A percentile compares a stretch with the other conserved stretches of the same genome.
These are phyloP conservation scores for Penicillium frequentans DNA, from an alignment of 2,329 filamentous ascomycete species.

Conservation along the genomic window DNA sequence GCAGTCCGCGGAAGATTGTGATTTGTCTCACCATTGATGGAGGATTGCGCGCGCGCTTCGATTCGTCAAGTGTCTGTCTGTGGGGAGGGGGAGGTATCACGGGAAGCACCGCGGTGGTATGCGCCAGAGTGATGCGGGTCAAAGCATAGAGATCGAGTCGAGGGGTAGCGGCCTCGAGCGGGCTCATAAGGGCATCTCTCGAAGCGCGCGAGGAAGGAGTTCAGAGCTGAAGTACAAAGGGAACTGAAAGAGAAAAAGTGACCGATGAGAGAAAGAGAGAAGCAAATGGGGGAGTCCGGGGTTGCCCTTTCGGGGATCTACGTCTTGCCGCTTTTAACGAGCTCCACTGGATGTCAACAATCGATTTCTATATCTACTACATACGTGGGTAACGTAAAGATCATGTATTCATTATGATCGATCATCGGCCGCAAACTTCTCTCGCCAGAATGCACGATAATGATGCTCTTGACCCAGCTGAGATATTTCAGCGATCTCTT, in stretches of 20 bases:
- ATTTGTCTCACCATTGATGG: conserved; percentile 16
- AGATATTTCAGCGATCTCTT: conserved; percentile 57
- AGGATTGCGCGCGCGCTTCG: neutral
- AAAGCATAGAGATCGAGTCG: conserved; percentile 20
- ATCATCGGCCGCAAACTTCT: conserved; percentile 50
- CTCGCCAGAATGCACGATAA: conserved; percentile 53
- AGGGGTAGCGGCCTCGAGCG: conserved; percentile 15
- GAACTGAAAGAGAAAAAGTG: neutral
- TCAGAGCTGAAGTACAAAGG: neutral
- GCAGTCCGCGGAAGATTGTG: conserved; percentile 30
- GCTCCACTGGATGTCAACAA: neutral
- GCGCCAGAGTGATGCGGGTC: conserved; percentile 12
- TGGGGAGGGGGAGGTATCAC: conserved; percentile 14
- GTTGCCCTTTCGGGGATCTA: conserved; percentile 9
- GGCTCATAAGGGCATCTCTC: conserved; percentile 18
- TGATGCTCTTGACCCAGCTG: conserved; percentile 51
- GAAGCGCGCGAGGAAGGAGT: neutral
- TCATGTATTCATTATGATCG: conserved; percentile 21
- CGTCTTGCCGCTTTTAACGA: conserved; percentile 13
- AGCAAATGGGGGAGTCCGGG: conserved; percentile 10
- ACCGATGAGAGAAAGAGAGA: neutral
- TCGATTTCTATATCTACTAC: neutral
- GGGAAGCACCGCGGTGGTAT: conserved; percentile 4
- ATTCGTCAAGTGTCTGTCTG: neutral
- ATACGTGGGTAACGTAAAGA: neutral